Evolutionary conservation across 257 asterid species (phyloP), one percentile per base, ranked within the genome.

Genomic region (Solanum dulcamara): DNA sequence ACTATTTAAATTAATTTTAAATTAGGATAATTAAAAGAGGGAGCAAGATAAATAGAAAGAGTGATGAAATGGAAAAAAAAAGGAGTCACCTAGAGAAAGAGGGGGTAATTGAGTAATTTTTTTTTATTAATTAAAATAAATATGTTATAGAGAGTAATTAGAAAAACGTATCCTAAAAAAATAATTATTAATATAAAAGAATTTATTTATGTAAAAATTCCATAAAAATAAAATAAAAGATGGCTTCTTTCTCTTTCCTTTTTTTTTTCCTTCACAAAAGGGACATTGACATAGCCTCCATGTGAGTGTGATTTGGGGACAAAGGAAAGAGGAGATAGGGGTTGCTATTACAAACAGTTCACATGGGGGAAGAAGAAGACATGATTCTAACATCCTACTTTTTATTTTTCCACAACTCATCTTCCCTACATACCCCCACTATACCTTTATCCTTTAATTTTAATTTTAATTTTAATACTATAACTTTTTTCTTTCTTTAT

Each of bases 241-340:
- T 14, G 32, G 83, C 75, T 53, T 72, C 15, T 17, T 22, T 40
- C 4, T 9, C 0, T 15, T 30, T 83, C 17, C 20, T 26, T 62
- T 40, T 83, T 60, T n/a, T n/a, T n/a, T n/a, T n/a, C n/a, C 48
- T 44, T 72, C 37, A 66, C 10, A 82, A 81, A 86, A 71, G 90
- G 86, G 86, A 85, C 89, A 88, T 85, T 26, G 40, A 86, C 88
- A 42, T 57, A 74, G 88, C 74, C 50, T 64, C 88, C 97, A 94
- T 93, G 97, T 94, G 97, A 87, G 53, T 75, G 84, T 90, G 89
- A 89, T 85, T 88, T 87, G 87, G 90, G 88, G 92, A 93, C 95
- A 91, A 91, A 89, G 84, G 86, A 86, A 88, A 87, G 88, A 85
- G 90, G 84, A 83, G 82, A 86, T 85, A 87, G 89, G 89, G 90